phyloP scores from a whole-genome alignment of 805 yeast species.

The fission yeast (Schizosaccharomyces pombe) region DNA sequence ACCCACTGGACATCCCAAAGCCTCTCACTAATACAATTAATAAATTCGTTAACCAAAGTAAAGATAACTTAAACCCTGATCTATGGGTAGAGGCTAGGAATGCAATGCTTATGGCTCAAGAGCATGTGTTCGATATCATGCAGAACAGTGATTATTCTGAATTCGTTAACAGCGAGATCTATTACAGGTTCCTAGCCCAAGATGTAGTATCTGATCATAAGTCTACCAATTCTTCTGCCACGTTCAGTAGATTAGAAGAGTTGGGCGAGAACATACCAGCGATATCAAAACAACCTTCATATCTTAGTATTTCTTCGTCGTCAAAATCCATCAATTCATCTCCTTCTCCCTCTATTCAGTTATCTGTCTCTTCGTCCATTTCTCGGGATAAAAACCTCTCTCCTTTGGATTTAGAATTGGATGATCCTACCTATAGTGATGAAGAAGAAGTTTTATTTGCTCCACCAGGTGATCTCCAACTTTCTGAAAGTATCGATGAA shows the following conservation, averaged over 20 bases:
- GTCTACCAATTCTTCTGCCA: background rate
- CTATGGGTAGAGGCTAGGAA: background rate
- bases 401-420: background rate
- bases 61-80: background rate
- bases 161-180: conserved; percentile 2
- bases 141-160: background rate
- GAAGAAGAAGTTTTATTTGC: conserved; percentile 3
- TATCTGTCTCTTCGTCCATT: too few species aligned
- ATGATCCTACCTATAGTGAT: background rate
- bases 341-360: too few species aligned
- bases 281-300: too few species aligned
- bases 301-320: too few species aligned
- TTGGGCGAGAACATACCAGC: too few species aligned
- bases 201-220: background rate
- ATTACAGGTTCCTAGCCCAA: conserved; percentile 2
- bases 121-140: background rate
- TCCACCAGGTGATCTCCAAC: conserved; percentile 36
- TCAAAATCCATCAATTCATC: too few species aligned
- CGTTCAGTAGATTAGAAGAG: too few species aligned
- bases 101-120: background rate
- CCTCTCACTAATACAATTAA: background rate
- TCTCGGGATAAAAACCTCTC: too few species aligned
- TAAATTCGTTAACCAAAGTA: background rate
- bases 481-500: conserved; percentile 14
- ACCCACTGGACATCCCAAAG: background rate